These are phyloP conservation scores for Cercospora sojina DNA, from an alignment of 2,329 filamentous ascomycete species.

Conservation along the genomic window DNA sequence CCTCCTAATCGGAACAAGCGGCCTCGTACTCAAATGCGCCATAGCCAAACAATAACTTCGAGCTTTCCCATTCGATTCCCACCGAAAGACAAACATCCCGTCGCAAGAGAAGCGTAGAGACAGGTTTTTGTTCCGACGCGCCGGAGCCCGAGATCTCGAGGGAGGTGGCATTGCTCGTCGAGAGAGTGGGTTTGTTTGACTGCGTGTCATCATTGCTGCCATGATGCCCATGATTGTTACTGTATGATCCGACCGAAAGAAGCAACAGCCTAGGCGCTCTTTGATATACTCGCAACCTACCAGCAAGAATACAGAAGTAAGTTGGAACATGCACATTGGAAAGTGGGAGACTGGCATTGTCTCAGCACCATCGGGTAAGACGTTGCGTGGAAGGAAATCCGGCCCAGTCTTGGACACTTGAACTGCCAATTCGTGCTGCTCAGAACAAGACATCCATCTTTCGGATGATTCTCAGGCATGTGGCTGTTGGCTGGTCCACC, in stretches of 20 bases:
- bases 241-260: neutral
- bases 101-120: no score
- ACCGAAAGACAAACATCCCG: no score
- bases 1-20: slow-evolving; percentile 77
- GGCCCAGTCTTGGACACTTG: neutral
- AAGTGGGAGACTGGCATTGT: neutral
- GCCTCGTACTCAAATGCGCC: no score
- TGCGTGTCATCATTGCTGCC: neutral
- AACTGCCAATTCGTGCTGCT: neutral
- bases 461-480: neutral
- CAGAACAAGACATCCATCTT: neutral
- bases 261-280: neutral
- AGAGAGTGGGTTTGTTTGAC: no score
- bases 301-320: neutral
- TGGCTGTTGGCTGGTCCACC: neutral
- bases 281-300: neutral
- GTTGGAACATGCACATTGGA: neutral
- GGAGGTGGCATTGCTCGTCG: no score
- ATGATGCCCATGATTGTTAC: neutral
- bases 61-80: no score
- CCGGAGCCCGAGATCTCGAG: no score
- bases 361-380: neutral
- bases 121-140: no score
- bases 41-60: no score
- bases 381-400: neutral